A percentile compares a stretch with the other conserved stretches of the same genome.
Conservation (phyloP, 2,329 filamentous ascomycete genomes). For the Neoscytalidium dimidiatum region DNA sequence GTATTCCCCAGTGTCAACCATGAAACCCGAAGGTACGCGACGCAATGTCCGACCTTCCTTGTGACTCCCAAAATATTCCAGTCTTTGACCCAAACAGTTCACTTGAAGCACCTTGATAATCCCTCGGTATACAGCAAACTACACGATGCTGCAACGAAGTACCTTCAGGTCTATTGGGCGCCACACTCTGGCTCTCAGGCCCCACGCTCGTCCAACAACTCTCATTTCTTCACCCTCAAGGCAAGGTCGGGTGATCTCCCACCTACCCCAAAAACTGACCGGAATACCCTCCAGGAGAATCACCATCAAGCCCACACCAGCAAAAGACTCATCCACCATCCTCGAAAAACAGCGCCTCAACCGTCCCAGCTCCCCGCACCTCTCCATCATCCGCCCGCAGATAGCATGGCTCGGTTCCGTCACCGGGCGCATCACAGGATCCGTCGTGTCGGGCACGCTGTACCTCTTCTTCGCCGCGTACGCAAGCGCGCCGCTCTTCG, state of each 20-base stretch:
- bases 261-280: background rate
- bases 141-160: background rate
- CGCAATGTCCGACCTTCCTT: background rate
- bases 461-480: conserved; percentile 83
- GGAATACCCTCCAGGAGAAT: conserved; percentile 22
- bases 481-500: conserved; percentile 74
- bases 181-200: background rate
- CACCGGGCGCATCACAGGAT: conserved; percentile 83
- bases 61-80: no score
- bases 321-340: conserved; percentile 59
- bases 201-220: background rate
- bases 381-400: conserved; percentile 81
- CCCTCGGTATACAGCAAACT: no score
- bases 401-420: conserved; percentile 80
- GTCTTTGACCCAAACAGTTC: no score
- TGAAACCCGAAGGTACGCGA: background rate
- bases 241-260: background rate
- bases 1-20: background rate
- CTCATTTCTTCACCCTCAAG: background rate
- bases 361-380: conserved; percentile 83
- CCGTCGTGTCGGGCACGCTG: conserved; percentile 68
- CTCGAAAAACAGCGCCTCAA: conserved; percentile 78
- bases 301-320: background rate
- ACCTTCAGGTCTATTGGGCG: background rate
- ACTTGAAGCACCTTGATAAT: no score